Evolutionary conservation across 2,329 filamentous ascomycete genomes (phyloP), one percentile per base, ranked within the genome.

Genomic region (Conoideocrella luteorostrata): DNA sequence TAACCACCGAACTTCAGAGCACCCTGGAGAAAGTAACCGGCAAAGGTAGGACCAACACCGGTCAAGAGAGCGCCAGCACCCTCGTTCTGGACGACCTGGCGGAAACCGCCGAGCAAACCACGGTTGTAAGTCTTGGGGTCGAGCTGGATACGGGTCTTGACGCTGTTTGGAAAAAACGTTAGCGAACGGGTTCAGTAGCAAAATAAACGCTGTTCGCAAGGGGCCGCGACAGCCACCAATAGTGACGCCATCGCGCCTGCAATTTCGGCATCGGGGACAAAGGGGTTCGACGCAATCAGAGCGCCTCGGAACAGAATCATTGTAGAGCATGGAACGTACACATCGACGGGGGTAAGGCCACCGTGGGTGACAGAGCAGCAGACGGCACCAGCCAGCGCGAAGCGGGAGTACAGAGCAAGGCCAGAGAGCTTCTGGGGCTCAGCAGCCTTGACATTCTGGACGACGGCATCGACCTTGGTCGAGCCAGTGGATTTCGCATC

Each of bases 301-400:
- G 39, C 22, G n/a, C n/a, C n/a, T n/a, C n/a, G n/a, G n/a, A n/a
- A n/a, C n/a, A n/a, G n/a, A n/a, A n/a, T n/a, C n/a, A n/a, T n/a
- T n/a, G n/a, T n/a, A n/a, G n/a, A n/a, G n/a, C n/a, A n/a, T n/a
- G n/a, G n/a, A 36, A 87, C 91, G 71, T 93, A 97, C 91, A 98
- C 93, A 86, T 98, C 93, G 70, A 98, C 89, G 65, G 93, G 93
- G 58, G 93, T 98, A 61, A 97, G 83, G 64, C 79, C 86, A 71
- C 91, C 93, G 81, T 98, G 93, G 65, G 93, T 98, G 74, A 97
- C 75, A 60, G 90, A 93, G 74, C 93, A 98, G 84, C 93, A 96
- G 77, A 97, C 75, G 60, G 93, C 93, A 74, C 93, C 93, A 61
- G 93, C 90, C 62, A 98, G 86, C 72, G 93, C 91, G 76, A 96